Evolutionary conservation across 1,139 yeast species (phyloP).

Genomic region (Yamadazyma conglobata): DNA sequence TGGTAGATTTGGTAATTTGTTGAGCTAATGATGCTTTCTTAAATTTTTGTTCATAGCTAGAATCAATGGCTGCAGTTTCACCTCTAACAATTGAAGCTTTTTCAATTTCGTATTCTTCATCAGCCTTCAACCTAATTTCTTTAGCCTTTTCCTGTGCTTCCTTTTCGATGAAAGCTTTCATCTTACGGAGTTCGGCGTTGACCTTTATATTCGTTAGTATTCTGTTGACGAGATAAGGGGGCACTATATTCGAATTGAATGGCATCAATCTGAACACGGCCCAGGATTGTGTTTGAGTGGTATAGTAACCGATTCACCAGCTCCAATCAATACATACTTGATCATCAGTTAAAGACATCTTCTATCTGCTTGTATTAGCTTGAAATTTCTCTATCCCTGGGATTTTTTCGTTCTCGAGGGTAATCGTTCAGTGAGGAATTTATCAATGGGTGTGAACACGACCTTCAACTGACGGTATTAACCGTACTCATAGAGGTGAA

Average conservation of each 20-base stretch:
- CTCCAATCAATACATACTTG: slow-evolving; percentile 32
- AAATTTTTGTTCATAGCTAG: slow-evolving; percentile 73
- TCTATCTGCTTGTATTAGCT: slow-evolving; percentile 12
- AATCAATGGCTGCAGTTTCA: slow-evolving; percentile 86
- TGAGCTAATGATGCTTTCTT: slow-evolving; percentile 91
- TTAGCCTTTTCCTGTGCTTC: slow-evolving; percentile 99
- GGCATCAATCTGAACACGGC: too few species aligned
- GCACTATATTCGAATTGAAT: too few species aligned
- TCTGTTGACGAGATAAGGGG: too few species aligned
- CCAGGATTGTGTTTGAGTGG: too few species aligned
- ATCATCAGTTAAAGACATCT: slow-evolving; percentile 46
- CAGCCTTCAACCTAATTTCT: slow-evolving; percentile 92
- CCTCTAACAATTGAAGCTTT: slow-evolving; percentile 92
- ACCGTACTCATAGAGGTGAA: too few species aligned
- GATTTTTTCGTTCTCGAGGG: slow-evolving; percentile 2
- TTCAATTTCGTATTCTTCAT: slow-evolving; percentile 97
- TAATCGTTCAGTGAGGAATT: slow-evolving; percentile 2
- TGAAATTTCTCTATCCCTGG: slow-evolving; percentile 5
- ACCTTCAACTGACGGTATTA: slow-evolving; percentile 1
- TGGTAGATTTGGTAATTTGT: slow-evolving; percentile 92
- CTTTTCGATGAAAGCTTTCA: slow-evolving; percentile 98
- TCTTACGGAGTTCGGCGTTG: slow-evolving; percentile 90
- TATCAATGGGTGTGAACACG: slow-evolving; percentile 2
- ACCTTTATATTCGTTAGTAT: too few species aligned
- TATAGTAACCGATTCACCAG: too few species aligned